Evolutionary conservation across 1,284 basidiomycete genomes (phyloP).

Genomic region (Hemileia vastatrix): DNA sequence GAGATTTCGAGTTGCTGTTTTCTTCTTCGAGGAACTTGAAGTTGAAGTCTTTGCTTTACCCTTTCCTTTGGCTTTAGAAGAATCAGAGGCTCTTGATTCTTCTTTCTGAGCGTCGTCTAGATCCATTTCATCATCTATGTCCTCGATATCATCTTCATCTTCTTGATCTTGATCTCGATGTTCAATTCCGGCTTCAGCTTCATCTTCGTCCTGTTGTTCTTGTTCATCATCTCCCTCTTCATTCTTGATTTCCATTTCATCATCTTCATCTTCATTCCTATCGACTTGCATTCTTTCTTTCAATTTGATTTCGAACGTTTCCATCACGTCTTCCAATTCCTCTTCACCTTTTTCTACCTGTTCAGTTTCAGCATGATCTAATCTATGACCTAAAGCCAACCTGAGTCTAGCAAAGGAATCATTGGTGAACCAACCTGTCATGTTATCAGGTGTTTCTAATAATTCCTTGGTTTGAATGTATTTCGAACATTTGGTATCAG

Average conservation of each 20-base stretch:
- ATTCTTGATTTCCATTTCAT: background rate
- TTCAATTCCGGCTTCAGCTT: background rate
- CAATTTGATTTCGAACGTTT: background rate
- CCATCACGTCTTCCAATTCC: background rate
- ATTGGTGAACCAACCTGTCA: background rate
- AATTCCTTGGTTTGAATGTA: background rate
- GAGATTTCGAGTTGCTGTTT: background rate
- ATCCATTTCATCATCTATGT: background rate
- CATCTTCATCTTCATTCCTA: background rate
- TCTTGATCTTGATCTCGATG: background rate
- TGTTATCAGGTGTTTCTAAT: background rate
- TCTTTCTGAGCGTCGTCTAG: background rate
- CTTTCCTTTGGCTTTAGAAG: background rate
- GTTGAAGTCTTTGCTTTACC: background rate
- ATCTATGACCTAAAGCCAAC: background rate
- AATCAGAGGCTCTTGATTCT: background rate
- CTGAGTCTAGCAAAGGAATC: background rate
- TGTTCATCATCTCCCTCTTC: background rate
- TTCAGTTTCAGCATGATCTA: background rate
- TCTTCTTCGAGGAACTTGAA: background rate
- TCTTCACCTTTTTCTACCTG: background rate
- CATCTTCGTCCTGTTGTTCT: conserved; percentile 5
- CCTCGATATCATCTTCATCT: background rate
- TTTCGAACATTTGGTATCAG: background rate
- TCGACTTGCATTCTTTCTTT: conserved; percentile 1